Conservation (phyloP, 2,329 filamentous ascomycete genomes). For the Conoideocrella luteorostrata region DNA sequence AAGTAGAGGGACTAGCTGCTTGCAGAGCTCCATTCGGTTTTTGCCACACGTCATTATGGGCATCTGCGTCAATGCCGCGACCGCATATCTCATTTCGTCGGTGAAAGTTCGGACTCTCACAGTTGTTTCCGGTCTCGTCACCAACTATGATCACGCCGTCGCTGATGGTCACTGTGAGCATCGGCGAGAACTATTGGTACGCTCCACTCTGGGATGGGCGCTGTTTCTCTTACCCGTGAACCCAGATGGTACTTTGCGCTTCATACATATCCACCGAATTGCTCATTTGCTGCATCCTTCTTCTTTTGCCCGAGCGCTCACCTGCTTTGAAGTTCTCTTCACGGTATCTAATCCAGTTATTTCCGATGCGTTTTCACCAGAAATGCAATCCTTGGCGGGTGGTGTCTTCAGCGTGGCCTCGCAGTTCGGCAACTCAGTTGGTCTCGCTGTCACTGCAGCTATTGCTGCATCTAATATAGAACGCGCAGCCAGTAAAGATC, state of each 20-base stretch:
- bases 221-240: constrained; percentile 38
- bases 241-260: constrained; percentile 27
- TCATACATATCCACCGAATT: neutral
- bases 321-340: constrained; percentile 39
- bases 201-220: constrained; percentile 36
- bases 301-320: neutral
- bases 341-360: constrained; percentile 50
- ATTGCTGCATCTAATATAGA: constrained; percentile 40
- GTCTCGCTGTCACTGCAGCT: constrained; percentile 43
- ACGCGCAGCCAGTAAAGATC: constrained; percentile 20
- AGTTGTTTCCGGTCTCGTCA: constrained; percentile 35
- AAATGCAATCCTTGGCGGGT: constrained; percentile 51
- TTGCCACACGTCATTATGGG: constrained; percentile 41
- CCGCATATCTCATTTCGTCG: constrained; percentile 33
- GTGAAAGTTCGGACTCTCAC: constrained; percentile 31
- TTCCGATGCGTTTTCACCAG: constrained; percentile 44
- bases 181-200: constrained; percentile 45
- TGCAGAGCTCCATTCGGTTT: constrained; percentile 41
- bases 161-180: constrained; percentile 46
- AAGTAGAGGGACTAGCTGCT: constrained; percentile 38
- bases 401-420: constrained; percentile 54
- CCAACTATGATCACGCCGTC: constrained; percentile 40
- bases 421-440: constrained; percentile 50
- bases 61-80: constrained; percentile 33
- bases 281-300: neutral